Percentiles rank a stretch among this genome's conserved stretches.
Conservation (phyloP, 1,284 basidiomycete genomes). For the Sutorius eximius region DNA sequence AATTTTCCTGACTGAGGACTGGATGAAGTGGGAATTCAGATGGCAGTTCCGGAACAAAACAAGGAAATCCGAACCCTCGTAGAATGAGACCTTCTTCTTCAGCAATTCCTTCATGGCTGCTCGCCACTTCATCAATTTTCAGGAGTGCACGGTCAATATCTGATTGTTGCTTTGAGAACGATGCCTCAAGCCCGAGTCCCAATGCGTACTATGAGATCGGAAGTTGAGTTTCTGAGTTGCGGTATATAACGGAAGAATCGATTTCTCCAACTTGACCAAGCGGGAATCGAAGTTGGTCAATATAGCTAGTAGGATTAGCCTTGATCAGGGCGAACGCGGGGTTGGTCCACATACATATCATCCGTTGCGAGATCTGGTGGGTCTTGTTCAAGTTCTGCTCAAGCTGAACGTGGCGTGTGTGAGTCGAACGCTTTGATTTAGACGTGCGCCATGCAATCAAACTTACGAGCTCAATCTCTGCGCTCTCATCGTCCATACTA, state of each 20-base stretch:
- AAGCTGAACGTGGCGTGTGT: conserved; percentile 44
- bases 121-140: conserved; percentile 76
- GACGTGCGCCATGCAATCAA: background rate
- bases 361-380: conserved; percentile 74
- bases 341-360: conserved; percentile 63
- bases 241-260: conserved; percentile 72
- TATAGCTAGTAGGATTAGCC: conserved; percentile 53
- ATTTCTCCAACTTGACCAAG: conserved; percentile 76
- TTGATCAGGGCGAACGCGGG: background rate
- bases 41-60: background rate
- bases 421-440: background rate
- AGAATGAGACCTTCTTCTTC: conserved; percentile 75
- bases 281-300: conserved; percentile 77
- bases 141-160: conserved; percentile 76
- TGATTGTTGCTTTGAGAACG: conserved; percentile 32
- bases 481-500: conserved; percentile 31
- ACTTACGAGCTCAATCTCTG: conserved; percentile 27
- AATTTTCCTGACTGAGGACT: conserved; percentile 72
- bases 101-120: conserved; percentile 71
- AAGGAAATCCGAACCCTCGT: conserved; percentile 53
- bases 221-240: conserved; percentile 73
- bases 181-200: background rate
- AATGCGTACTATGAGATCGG: conserved; percentile 60
- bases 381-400: conserved; percentile 86
- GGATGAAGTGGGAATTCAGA: background rate